Conservation (phyloP, 148 eudicot genomes). For the Silene conica region DNA sequence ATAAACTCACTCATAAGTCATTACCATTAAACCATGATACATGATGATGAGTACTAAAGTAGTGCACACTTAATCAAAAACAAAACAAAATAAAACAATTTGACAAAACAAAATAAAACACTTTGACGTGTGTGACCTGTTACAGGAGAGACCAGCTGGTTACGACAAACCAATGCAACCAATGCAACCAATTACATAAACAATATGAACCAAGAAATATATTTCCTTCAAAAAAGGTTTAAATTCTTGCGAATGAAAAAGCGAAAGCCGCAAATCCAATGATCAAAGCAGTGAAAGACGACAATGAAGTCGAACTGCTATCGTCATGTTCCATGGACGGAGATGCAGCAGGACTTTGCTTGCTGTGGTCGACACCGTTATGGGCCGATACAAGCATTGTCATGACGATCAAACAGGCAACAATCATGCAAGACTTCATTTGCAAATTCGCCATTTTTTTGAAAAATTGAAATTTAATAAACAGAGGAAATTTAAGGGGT, state of each 20-base stretch:
- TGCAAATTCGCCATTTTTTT: conserved; percentile 16
- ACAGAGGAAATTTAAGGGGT: no score
- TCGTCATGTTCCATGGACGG: neutral
- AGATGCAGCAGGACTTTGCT: neutral
- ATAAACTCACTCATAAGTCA: neutral
- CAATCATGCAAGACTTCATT: neutral
- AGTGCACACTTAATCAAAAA: no score
- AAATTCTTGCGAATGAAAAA: conserved; percentile 20
- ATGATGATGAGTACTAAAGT: no score
- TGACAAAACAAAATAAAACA: neutral
- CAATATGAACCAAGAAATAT: neutral
- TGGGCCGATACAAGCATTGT: conserved; percentile 17
- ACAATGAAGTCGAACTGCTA: neutral
- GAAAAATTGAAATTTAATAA: neutral
- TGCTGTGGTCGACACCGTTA: conserved; percentile 5
- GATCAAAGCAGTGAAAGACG: conserved; percentile 19
- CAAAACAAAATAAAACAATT: neutral
- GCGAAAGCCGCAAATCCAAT: conserved; percentile 11
- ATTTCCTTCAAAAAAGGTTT: neutral
- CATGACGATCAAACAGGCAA: conserved; percentile 14
- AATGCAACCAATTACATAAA: neutral
- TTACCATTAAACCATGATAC: neutral
- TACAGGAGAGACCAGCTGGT: neutral
- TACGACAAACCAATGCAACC: neutral
- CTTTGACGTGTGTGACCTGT: neutral